These are phyloP conservation scores for Pseudogymnoascus sp. DNA, from an alignment of 2,329 filamentous ascomycete genomes.

Conservation along the genomic window DNA sequence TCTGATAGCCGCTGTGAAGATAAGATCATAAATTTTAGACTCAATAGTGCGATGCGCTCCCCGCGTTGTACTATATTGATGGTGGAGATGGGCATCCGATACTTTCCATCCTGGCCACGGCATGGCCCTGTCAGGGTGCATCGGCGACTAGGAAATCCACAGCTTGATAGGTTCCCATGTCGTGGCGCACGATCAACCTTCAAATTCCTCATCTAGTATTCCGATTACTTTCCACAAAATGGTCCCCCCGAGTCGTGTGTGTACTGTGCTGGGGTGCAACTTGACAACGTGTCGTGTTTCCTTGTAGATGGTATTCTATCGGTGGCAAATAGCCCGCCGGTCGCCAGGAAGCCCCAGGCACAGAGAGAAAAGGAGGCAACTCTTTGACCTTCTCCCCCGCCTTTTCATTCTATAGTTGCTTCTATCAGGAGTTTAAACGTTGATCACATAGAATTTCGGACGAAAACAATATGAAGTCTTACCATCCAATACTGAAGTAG, in stretches of 20 bases:
- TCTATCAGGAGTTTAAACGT: neutral
- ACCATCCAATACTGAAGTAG: neutral
- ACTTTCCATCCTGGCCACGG: neutral
- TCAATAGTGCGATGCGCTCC: neutral
- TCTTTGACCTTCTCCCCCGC: neutral
- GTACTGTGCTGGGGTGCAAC: neutral
- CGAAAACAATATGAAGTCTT: neutral
- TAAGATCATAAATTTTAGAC: neutral
- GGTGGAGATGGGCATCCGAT: neutral
- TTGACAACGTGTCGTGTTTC: neutral
- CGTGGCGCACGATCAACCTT: neutral
- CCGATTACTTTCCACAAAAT: neutral
- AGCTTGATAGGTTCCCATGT: neutral
- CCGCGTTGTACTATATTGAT: conserved; percentile 1
- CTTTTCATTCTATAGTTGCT: neutral
- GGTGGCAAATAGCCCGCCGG: neutral
- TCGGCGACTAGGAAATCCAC: neutral
- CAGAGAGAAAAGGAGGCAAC: neutral
- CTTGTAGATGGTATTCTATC: neutral
- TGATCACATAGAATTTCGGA: neutral
- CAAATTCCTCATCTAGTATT: neutral
- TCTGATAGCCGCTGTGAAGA: neutral
- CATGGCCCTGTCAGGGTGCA: neutral
- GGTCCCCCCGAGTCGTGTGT: neutral
- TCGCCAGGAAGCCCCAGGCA: neutral